Base-by-base conservation (phyloP, 495 filamentous ascomycete genomes). In the Penicillium nucicola region DNA sequence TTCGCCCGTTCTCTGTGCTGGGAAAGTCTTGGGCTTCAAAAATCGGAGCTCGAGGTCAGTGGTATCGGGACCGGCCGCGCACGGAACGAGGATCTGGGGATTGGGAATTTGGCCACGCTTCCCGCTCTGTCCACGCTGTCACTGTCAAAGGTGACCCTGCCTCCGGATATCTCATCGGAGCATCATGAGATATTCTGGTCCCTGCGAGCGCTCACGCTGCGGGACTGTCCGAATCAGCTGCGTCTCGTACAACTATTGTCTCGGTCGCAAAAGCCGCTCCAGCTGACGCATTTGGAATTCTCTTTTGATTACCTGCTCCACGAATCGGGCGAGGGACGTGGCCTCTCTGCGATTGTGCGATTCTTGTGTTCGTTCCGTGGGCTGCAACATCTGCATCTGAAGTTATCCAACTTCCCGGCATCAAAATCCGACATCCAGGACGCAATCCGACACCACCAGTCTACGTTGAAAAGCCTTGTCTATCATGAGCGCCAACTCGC, bases 401-500 rank as follows among this genome's bases (percentile, higher is more conserved):
- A 32, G 17, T 18, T 50, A 13, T 56, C 42, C 2, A 44, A 38
- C 30, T 47, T 56, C 32, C 33, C n/a, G 13, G 12, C 33, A 8
- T 20, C 35, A 18, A 14, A 37, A 8, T 19, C 19, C 15, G 30
- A 30, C 6, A 31, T 51, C 6, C 14, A 32, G 10, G 17, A 13
- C 3, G 47, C 22, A 2, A 47, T 51, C 15, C 4, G 10, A 22
- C 31, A 51, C 18, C 47, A 51, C 17, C 12, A 17, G 3, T 17
- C 47, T 3, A 46, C 53, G 19, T 20, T 56, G 25, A 31, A 56
- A 33, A 36, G 17, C 25, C 37, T 56, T 11, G 40, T 39, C 10
- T 56, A 51, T 25, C 53, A 56, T 30, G 42, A 56, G 31, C 42
- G 47, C 11, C 15, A 36, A 17, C 42, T n/a, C n/a, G n/a, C n/a